Evolutionary conservation across 1,139 yeast species (phyloP), one percentile per base, ranked within the genome.

Genomic region (Saccharomyces pastorianus): DNA sequence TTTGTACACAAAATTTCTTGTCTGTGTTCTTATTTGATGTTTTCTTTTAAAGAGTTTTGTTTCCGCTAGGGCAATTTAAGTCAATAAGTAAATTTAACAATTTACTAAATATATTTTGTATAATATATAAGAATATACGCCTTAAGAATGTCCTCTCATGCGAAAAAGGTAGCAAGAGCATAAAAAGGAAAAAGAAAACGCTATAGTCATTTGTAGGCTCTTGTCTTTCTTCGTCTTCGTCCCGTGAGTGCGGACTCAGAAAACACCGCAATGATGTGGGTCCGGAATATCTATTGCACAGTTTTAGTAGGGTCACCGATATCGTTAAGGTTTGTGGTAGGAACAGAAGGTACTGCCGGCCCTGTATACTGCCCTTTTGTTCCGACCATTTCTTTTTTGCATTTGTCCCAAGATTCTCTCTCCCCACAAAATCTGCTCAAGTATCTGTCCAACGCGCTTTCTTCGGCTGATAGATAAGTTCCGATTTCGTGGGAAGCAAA

Each of bases 301-400:
- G 3, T 17, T 58, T 83, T 20, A 17, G 23, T 11, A 38, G 26
- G 8, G 44, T 38, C 44, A 38, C 44, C 25, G 26, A 38, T 38
- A 38, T 20, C 25, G 26, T 38, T 38, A 38, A 38, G 44, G n/a
- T 38, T 38, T 38, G 14, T 14, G 44, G n/a, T 17, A 38, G 44
- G 44, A 20, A 38, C 44, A 17, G 44, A 38, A 38, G 44, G n/a
- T 9, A 25, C 25, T 20, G 44, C n/a, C 25, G 25, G 44, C 44
- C 44, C 44, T 9, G 25, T 23, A 6, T 20, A 38, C 44, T 38
- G 44, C 44, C 5, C 23, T 38, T 38, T 38, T 17, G 44, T 20
- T 38, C 44, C 25, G 44, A 9, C 7, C 44, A 13, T 38, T 38
- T 38, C 44, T 38, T 38, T 38, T 38, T 38, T 17, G n/a, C 44